Percentiles rank a stretch among this genome's conserved stretches.
These are phyloP conservation scores for Metschnikowia dekortorum DNA, from an alignment of 805 yeast genomes.

Conservation along the genomic window DNA sequence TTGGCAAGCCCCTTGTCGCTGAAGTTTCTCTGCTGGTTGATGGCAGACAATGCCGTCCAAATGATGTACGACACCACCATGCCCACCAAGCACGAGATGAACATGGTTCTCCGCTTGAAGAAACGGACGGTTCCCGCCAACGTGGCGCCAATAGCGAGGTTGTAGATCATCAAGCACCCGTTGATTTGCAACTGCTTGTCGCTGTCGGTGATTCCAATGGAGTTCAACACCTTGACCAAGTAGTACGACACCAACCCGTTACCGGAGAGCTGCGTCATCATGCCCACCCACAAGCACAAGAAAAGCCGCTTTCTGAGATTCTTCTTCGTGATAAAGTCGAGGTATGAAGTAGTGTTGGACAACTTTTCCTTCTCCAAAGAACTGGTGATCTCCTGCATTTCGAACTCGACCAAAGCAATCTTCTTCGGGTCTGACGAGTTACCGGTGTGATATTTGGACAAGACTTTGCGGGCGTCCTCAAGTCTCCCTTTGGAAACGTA, in stretches of 20 bases:
- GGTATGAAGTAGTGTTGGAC: conserved; percentile 28
- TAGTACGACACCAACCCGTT: conserved; percentile 51
- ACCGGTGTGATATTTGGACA: conserved; percentile 40
- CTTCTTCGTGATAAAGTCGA: conserved; percentile 34
- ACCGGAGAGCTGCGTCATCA: conserved; percentile 46
- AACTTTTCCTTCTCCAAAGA: conserved; percentile 37
- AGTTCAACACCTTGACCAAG: conserved; percentile 44
- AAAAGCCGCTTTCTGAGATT: conserved; percentile 40
- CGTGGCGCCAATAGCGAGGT: conserved; percentile 29
- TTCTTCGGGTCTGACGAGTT: conserved; percentile 24
- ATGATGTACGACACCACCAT: conserved; percentile 38
- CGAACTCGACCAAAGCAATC: conserved; percentile 17
- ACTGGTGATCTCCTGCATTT: conserved; percentile 22
- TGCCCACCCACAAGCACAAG: conserved; percentile 30
- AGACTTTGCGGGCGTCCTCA: conserved; percentile 40
- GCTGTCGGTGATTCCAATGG: conserved; percentile 49
- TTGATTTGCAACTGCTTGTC: conserved; percentile 43
- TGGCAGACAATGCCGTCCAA: conserved; percentile 44
- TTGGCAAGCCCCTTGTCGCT: conserved; percentile 36
- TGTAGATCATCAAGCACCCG: conserved; percentile 34
- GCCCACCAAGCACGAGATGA: conserved; percentile 29
- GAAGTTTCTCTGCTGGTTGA: conserved; percentile 39
- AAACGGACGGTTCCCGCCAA: conserved; percentile 19
- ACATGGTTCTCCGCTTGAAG: conserved; percentile 35
- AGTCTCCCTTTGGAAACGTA: conserved; percentile 36